Base-by-base conservation (phyloP, 2,329 filamentous ascomycete genomes). In the Elsinoe batatas region DNA sequence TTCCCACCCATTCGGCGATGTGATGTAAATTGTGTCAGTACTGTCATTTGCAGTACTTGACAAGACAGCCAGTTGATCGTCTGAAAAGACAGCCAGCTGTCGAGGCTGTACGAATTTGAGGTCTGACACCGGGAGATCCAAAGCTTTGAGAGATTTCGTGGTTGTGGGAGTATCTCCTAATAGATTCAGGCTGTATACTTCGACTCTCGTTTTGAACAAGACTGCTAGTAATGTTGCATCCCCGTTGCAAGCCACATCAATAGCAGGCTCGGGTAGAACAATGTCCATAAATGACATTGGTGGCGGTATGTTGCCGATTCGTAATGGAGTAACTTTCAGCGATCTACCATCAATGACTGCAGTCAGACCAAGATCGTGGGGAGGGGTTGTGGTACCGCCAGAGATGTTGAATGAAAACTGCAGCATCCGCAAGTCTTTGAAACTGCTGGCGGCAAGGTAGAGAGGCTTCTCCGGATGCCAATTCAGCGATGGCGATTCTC, bases 401-500 rank as follows among this genome's bases (percentile, higher is more conserved):
- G 81, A 72, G 0, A 85, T 79, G 22, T 81, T 73, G 56, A 88
- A 85, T 18, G 83, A 77, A 65, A 85, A 86, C 63, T 91, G 87
- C 0, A 81, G 70, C 26, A 56, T 53, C 7, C 57, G 54, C 1
- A 66, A 20, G 18, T 57, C 47, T 35, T 17, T 11, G 44, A 12
- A 10, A 15, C 13, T n/a, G 15, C n/a, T n/a, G 22, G 47, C 47
- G 13, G 46, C 36, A 8, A 51, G 47, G 17, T 30, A 42, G 33
- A 96, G 73, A 3, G 90, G 74, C 67, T 87, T 90, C 66, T 97
- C 93, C 1, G 88, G 81, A 68, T 98, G 89, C 93, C 93, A 98
- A 26, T 56, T 53, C 59, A 44, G 8, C 26, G 36, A 6, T 6
- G 18, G 13, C 13, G 37, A 13, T 13, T 38, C 20, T 43, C 26